Conservation (phyloP, 2,329 filamentous ascomycete genomes). For the Cercospora sp. region DNA sequence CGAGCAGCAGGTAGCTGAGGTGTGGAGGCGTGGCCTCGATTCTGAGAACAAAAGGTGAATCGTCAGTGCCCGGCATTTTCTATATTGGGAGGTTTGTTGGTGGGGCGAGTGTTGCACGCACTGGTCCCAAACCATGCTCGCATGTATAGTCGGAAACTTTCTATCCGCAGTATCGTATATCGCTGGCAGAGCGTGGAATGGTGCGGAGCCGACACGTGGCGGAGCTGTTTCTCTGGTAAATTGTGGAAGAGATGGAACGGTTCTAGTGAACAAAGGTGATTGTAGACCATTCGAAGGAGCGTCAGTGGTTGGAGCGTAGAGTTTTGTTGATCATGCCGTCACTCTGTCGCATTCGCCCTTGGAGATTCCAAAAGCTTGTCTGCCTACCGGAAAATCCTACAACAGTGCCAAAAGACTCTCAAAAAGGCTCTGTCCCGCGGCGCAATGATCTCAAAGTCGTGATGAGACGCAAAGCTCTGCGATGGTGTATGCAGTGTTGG, state of each 20-base stretch:
- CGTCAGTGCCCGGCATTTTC: conserved; percentile 1
- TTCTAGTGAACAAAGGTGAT: too few species aligned
- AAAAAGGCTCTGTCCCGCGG: background rate
- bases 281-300: background rate
- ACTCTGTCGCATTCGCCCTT: conserved; percentile 4
- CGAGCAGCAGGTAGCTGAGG: conserved; percentile 48
- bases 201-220: background rate
- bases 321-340: conserved; percentile 59
- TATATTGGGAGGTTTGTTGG: background rate
- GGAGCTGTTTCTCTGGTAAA: background rate
- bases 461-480: background rate
- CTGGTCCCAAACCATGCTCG: conserved; percentile 4
- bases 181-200: background rate
- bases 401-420: background rate
- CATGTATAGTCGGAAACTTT: background rate
- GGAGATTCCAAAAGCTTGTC: background rate
- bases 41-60: conserved; percentile 11
- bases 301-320: background rate
- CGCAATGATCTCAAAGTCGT: background rate
- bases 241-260: background rate
- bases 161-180: background rate
- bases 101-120: background rate
- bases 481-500: background rate
- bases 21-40: conserved; percentile 51
- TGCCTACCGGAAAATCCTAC: background rate